Base-by-base conservation (phyloP, 2,329 filamentous ascomycete genomes). In the Sphaerulina musiva region DNA sequence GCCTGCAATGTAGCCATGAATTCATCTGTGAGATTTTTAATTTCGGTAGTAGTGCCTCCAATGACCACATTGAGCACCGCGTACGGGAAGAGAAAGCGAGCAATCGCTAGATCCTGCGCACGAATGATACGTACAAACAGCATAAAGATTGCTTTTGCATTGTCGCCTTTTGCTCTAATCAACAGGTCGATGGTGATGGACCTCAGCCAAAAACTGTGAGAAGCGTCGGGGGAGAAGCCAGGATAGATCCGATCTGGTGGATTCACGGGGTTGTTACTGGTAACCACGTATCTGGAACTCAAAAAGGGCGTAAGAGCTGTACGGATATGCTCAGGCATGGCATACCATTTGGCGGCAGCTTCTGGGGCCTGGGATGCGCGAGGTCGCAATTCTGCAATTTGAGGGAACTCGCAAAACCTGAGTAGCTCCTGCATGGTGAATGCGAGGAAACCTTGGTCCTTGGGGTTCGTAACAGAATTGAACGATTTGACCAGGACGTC, bases 341-440 rank as follows among this genome's bases (percentile, higher is more conserved):
- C 76, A 39, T 84, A 74, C 89, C 90, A 98, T 67, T 88, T 86
- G 52, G 80, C 76, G 65, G 85, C 87, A 26, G 85, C 79, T 2
- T 80, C 76, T 46, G 79, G 80, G 9, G 78, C 76, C 29, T 83
- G 80, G 17, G 78, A 74, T 46, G 77, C 74, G 38, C 79, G 75
- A 39, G 77, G 74, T 43, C 78, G 74, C 14, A 78, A 69, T 31
- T 74, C 73, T 39, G 78, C 73, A 17, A 76, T 81, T 9, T 79
- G 75, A 55, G 78, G 83, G 65, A 96, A 84, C 29, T 86, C 84
- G 65, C 87, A 89, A 61, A 85, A 83, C 43, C 85, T 84, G 3
- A 97, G 78, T 40, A 97, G 78, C 64, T 95, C 86, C 70, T 99
- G 93, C 84, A 98, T 96, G 1, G 86, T 88, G 70, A 87, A 98